Base-by-base conservation (phyloP, 306 rosid genomes). In the Lathyrus sativus region DNA sequence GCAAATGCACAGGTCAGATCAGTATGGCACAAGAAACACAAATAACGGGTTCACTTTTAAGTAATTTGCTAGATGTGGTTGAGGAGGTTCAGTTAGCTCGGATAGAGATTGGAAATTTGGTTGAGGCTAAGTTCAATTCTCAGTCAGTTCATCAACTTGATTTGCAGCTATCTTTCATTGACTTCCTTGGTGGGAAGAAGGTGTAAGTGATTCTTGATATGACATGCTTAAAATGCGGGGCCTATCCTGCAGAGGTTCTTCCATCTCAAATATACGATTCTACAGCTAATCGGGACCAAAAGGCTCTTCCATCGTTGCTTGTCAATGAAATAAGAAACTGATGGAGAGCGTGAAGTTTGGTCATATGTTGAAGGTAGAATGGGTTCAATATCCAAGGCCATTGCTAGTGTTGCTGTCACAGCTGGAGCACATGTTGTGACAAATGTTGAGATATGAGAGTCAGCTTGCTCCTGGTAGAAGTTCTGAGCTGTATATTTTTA, bases 141-240 rank as follows among this genome's bases (percentile, higher is more conserved):
- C 82, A 78, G 70, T 82, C 91, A 53, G 99, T 55, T 77, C 76
- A 79, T 65, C 83, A 74, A 63, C 99, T 90, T 76, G 79, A 85
- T 75, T 74, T 95, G 85, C 81, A 66, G 68, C 89, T 95, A 60
- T 74, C 79, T 48, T 95, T 95, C 81, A 63, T 88, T 39, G 84
- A 87, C 69, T 84, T 80, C 33, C 43, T 45, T 56, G 77, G 84
- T 43, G 85, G 97, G 73, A 58, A 55, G 72, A 87, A 81, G 80
- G 65, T 84, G 74, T 78, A 78, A 54, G 67, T 85, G 74, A 78
- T 75, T 62, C 86, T 95, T 53, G 91, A 95, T 43, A 44, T 88
- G 81, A 58, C 91, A 15, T 80, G 92, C 88, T 78, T 93, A 86
- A 86, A 80, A 67, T 81, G 98, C 61, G 96, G 96, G 39, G 79